phyloP scores from a whole-genome alignment of 768 basidiomycete genomes.

The Pisolithus albus region DNA sequence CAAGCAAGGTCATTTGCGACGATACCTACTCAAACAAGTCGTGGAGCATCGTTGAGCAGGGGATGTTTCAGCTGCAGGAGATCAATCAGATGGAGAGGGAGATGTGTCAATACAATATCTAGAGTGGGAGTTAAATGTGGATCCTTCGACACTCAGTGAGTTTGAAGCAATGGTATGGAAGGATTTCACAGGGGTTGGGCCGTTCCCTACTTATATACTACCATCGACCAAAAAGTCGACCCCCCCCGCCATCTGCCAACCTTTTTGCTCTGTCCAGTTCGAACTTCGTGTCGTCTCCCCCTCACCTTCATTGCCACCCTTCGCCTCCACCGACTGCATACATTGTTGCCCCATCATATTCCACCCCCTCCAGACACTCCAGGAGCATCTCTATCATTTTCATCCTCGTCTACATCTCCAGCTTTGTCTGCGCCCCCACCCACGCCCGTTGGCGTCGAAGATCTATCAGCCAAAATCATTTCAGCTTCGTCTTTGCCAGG shows the following conservation, averaged over 20 bases:
- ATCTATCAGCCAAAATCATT: conserved; percentile 42
- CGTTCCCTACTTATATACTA: conserved; percentile 59
- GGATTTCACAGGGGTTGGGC: conserved; percentile 51
- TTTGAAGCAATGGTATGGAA: too few species aligned
- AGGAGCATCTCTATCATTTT: conserved; percentile 47
- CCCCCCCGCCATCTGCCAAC: conserved; percentile 26
- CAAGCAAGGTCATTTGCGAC: too few species aligned
- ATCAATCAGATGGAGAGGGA: too few species aligned
- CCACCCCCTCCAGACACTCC: conserved; percentile 34
- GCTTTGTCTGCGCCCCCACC: conserved; percentile 57
- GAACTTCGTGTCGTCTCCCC: conserved; percentile 21
- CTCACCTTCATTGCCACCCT: conserved; percentile 22
- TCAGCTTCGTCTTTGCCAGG: conserved; percentile 34
- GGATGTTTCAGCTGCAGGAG: too few species aligned
- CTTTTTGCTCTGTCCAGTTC: conserved; percentile 29
- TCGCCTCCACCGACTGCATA: conserved; percentile 26
- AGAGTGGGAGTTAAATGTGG: too few species aligned
- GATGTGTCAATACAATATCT: too few species aligned
- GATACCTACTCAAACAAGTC: too few species aligned
- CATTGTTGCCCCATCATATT: conserved; percentile 11
- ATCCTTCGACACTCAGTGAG: too few species aligned
- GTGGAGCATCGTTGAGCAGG: too few species aligned
- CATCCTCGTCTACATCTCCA: conserved; percentile 43
- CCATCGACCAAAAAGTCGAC: conserved; percentile 58
- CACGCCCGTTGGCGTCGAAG: conserved; percentile 49